Evolutionary conservation across 768 basidiomycete species (phyloP), one percentile per base, ranked within the genome.

Genomic region (Tephrocybe sp.): DNA sequence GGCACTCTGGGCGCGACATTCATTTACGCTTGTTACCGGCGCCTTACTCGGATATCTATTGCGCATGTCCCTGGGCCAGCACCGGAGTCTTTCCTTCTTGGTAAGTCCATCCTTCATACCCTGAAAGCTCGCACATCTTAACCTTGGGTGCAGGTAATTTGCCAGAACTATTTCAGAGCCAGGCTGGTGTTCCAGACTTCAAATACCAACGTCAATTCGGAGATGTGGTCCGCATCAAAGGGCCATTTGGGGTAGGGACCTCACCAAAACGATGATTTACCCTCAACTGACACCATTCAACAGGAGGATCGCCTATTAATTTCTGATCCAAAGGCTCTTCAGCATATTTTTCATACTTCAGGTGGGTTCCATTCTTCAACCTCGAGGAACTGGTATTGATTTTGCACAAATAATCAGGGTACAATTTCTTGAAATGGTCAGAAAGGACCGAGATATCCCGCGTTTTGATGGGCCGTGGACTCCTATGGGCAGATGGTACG

Each of bases 281-380:
- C 24, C 11, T 52, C 25, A 27, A 5, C n/a, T n/a, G n/a, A n/a
- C n/a, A n/a, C n/a, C n/a, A n/a, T 34, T 35, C 37, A 44, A 41
- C 57, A 82, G 80, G 74, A 79, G 54, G 76, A 81, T 57, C 73
- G 77, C 16, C 63, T 83, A 27, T 62, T 78, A 40, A 70, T 81
- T 46, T 74, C 78, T 24, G 82, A 83, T 50, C 80, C 78, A 1
- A 80, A 80, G 60, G 79, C 80, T 4, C 64, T 83, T n/a, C 77
- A 80, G 54, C 76, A 82, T 55, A 76, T 82, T 22, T 73, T 75
- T 44, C 78, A 82, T 47, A 78, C 79, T 16, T 76, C 75, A 13
- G 74, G 74, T 67, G 31, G n/a, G 58, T 56, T 27, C 46, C n/a
- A n/a, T n/a, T n/a, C n/a, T n/a, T n/a, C n/a, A n/a, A n/a, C n/a